Evolutionary conservation across 2,329 filamentous ascomycete genomes (phyloP).

Genomic region (Ceratocystis lukuohia): DNA sequence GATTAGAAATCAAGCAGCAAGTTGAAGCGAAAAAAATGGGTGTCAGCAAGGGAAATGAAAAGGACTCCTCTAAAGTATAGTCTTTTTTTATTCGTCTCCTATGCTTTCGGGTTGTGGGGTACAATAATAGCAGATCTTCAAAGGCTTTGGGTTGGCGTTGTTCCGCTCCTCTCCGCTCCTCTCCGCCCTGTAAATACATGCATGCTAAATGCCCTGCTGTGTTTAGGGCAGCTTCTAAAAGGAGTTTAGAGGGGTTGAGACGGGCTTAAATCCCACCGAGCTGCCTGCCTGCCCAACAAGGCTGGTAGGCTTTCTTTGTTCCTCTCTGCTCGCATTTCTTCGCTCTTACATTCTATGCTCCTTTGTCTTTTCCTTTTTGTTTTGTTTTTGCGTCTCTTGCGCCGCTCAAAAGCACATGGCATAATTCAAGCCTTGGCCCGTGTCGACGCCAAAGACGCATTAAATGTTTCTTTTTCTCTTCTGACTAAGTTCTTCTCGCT

Average conservation of each 20-base stretch:
- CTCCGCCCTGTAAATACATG: neutral
- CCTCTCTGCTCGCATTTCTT: neutral
- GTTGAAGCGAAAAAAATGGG: neutral
- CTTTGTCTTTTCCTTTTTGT: neutral
- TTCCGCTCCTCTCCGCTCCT: conserved; percentile 11
- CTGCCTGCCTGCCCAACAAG: neutral
- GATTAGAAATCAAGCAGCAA: neutral
- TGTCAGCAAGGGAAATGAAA: neutral
- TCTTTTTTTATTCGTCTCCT: neutral
- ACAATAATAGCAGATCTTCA: neutral
- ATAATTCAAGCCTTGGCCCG: neutral
- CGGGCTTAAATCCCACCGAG: neutral
- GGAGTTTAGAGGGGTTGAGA: neutral
- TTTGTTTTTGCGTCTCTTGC: neutral
- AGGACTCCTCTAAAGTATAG: neutral
- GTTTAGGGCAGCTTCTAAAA: neutral
- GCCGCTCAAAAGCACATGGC: neutral
- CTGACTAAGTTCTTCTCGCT: neutral
- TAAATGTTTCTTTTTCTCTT: neutral
- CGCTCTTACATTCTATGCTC: too few relatives aligned
- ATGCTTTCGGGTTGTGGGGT: neutral
- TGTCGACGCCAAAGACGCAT: neutral
- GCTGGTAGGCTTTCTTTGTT: neutral
- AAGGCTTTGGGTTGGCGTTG: neutral
- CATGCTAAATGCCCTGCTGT: neutral